Base-by-base conservation (phyloP, 108 stramenopile species). In the Skeletonema tropicum region DNA sequence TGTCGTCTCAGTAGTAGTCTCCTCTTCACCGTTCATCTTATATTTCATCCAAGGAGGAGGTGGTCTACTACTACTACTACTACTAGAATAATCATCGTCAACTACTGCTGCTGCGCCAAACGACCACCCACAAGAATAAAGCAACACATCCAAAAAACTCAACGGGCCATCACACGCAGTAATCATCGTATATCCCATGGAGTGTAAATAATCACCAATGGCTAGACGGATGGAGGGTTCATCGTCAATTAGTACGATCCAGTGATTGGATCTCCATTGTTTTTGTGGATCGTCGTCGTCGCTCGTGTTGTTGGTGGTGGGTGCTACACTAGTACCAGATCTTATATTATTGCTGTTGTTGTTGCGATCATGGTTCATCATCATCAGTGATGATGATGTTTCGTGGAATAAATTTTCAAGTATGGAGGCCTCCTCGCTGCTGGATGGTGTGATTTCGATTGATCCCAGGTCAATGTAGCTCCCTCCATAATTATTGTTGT, bases 241-340 rank as follows among this genome's bases (percentile, higher is more conserved):
- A 68, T 96, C 94, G 83, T 96, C 94, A 15, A 96, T 87, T 12
- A 96, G 41, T 0, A 95, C 78, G 12, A 95, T 66, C 89, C 91
- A 92, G 69, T 76, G 73, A 42, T 78, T 81, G 42, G 68, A 36
- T 73, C 72, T 64, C 72, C 72, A 73, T n/a, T n/a, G n/a, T n/a
- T n/a, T n/a, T 32, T 64, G 0, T 1, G 26, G 26, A 29, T 29
- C 26, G 26, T 29, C 26, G n/a, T n/a, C n/a, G n/a, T n/a, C n/a
- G n/a, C n/a, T n/a, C 26, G 2, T 29, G 26, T 29, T n/a, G n/a
- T n/a, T n/a, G n/a, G n/a, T 29, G 26, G 26, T 29, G 26, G 26
- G 26, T 29, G 26, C 26, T 29, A 29, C 26, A 29, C 26, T 29
- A n/a, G n/a, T n/a, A 29, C 26, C 26, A 29, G 26, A 29, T 29